Base-by-base conservation (phyloP, 352 stramenopile genomes). In the Pythium brachiatum region DNA sequence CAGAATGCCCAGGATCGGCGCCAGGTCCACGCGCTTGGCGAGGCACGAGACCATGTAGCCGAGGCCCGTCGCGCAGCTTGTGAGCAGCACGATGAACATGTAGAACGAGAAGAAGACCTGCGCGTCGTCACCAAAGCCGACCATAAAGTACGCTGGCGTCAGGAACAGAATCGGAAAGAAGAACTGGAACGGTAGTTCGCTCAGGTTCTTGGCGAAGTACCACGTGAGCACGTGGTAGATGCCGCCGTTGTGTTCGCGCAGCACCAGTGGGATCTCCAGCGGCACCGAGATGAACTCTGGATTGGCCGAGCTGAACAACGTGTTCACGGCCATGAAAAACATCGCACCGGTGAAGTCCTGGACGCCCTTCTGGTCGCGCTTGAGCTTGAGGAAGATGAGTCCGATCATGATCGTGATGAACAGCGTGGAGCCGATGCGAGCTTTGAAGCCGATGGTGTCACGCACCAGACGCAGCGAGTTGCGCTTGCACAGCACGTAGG, bases 261-360 rank as follows among this genome's bases (percentile, higher is more conserved):
- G 41, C 20, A 77, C 65, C 9, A 77, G 60, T 2, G 70, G 70
- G 23, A 77, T 60, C 53, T 74, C 70, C 20, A 74, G 50, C 27
- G 70, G 70, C 20, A 77, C 66, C 0, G 66, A 57, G 25, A 74
- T 62, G 38, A 77, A 74, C 36, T 74, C 66, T 7, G 70, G 65
- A 52, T 74, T 77, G 20, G 70, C 68, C 6, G 62, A 66, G 32
- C 65, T 69, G 39, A 69, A 69, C 25, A 63, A n/a, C 13, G 53
- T 51, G 41, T 69, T 69, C 23, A 69, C 62, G 9, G 55, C 54
- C 23, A 69, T 64, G 50, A 69, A 69, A 68, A 86, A 88, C 57
- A 85, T 83, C 9, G 63, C 64, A 23, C 78, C 76, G 1, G 68
- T 47, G 47, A 81, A 82, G 53, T 83, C 81, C 53, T 88, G 78